These are phyloP conservation scores for Amphicarpaea edgeworthii DNA, from an alignment of 306 rosid genomes.

Conservation along the genomic window DNA sequence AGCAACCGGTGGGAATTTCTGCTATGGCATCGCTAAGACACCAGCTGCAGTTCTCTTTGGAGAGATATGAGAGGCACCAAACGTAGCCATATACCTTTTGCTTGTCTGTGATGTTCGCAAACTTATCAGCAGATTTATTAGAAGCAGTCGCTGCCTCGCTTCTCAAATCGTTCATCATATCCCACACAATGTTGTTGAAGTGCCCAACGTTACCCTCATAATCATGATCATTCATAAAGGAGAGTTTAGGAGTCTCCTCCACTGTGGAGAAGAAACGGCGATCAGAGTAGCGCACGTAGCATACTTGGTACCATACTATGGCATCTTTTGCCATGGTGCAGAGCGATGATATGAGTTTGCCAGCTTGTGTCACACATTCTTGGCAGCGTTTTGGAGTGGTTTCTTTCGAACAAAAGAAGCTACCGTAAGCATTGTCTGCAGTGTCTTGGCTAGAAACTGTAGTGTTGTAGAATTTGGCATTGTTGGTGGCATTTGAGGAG, in stretches of 20 bases:
- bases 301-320: slow-evolving; percentile 27
- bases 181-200: slow-evolving; percentile 40
- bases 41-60: slow-evolving; percentile 45
- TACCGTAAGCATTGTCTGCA: slow-evolving; percentile 30
- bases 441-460: slow-evolving; percentile 10
- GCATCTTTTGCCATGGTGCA: slow-evolving; percentile 42
- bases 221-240: slow-evolving; percentile 24
- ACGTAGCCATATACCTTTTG: slow-evolving; percentile 32
- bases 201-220: slow-evolving; percentile 36
- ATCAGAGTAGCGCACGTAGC: slow-evolving; percentile 45
- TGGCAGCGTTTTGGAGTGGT: neutral
- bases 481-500: slow-evolving; percentile 42
- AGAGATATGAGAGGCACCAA: slow-evolving; percentile 39
- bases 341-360: slow-evolving; percentile 6
- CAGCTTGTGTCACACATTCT: slow-evolving; percentile 27
- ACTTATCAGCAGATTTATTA: neutral
- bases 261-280: slow-evolving; percentile 29
- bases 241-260: slow-evolving; percentile 35
- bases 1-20: slow-evolving; percentile 36
- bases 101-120: slow-evolving; percentile 19
- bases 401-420: neutral
- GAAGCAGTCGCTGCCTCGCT: slow-evolving; percentile 19
- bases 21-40: slow-evolving; percentile 48
- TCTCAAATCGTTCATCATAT: slow-evolving; percentile 44
- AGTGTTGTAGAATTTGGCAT: slow-evolving; percentile 31